phyloP scores from a whole-genome alignment of 176 grass and related monocot species.

The Bonia amplexicaulis region DNA sequence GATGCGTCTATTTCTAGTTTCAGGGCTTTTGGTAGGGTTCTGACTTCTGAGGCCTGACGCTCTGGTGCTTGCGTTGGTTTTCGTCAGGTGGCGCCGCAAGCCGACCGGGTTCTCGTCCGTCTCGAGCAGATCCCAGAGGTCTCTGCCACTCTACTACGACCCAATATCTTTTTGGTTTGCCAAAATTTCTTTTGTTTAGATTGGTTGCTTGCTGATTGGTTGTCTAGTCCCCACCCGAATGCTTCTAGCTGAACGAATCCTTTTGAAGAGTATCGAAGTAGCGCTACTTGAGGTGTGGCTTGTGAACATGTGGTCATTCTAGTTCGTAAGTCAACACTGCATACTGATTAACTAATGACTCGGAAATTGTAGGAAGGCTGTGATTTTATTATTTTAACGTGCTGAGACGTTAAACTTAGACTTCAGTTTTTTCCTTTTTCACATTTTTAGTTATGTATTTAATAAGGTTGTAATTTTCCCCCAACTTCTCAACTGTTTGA shows the following conservation, averaged over 20 bases:
- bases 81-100: conserved; percentile 69
- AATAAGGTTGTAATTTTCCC: background rate
- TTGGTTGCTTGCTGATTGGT: background rate
- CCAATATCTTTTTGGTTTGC: background rate
- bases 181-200: background rate
- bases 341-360: background rate
- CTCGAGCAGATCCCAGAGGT: conserved; percentile 89
- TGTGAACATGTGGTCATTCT: background rate
- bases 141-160: background rate
- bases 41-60: conserved; percentile 10
- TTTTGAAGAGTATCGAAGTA: background rate
- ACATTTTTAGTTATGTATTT: background rate
- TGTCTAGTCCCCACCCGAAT: background rate
- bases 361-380: background rate
- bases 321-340: background rate
- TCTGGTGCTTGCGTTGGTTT: background rate
- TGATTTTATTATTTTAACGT: background rate
- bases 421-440: background rate
- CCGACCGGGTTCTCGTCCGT: conserved; percentile 81
- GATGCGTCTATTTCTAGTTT: background rate
- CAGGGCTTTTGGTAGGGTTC: background rate
- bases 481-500: background rate
- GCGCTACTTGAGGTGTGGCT: background rate
- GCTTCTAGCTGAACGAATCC: background rate
- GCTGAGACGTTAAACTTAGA: no score